These are phyloP conservation scores for barley (Hordeum vulgare) DNA, from an alignment of 176 grass and related monocot genomes.

Conservation along the genomic window DNA sequence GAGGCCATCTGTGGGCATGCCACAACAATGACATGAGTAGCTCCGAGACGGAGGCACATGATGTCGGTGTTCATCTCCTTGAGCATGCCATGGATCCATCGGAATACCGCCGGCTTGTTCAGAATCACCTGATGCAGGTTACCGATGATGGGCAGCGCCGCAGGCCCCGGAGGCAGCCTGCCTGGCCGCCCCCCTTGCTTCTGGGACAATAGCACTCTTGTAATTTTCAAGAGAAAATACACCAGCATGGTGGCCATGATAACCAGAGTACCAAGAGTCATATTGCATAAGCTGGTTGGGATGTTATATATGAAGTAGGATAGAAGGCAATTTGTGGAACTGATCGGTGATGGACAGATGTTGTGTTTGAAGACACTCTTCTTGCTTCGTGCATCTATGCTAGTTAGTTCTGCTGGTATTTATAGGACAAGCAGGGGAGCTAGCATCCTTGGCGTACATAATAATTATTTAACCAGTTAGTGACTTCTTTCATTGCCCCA, in stretches of 20 bases:
- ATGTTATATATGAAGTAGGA: neutral
- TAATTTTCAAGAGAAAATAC: neutral
- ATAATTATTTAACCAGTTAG: neutral
- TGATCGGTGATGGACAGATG: neutral
- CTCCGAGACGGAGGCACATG: neutral
- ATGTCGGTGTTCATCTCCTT: neutral
- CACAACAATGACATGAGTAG: neutral
- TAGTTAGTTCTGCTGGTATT: neutral
- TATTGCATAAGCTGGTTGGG: neutral
- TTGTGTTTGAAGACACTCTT: neutral
- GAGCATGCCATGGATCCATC: neutral
- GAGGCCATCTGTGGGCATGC: neutral
- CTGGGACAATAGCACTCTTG: neutral
- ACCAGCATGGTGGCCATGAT: neutral
- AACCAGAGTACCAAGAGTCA: neutral
- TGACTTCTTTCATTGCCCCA: no score
- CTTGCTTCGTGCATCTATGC: neutral
- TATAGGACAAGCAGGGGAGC: neutral
- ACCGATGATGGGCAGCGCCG: neutral
- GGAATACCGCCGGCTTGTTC: neutral
- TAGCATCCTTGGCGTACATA: neutral
- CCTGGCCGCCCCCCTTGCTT: neutral
- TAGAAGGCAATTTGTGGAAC: neutral
- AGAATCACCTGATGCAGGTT: neutral
- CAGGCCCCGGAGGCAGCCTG: neutral